Evolutionary conservation across 768 basidiomycete species (phyloP), one percentile per base, ranked within the genome.

Genomic region (Porphyrellus cyaneotinctus): DNA sequence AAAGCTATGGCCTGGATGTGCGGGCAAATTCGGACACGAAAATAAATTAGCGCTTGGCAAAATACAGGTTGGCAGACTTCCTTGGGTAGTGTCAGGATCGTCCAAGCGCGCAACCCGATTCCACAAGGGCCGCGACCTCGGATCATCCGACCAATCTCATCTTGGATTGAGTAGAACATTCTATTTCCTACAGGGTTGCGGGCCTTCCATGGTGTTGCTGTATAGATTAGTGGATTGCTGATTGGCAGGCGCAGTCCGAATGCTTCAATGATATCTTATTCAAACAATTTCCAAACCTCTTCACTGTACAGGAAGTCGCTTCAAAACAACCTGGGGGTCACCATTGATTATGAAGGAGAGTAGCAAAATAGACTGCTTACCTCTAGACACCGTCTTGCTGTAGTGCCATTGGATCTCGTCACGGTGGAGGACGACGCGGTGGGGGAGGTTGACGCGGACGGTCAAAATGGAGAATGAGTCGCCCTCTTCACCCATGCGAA

Each of bases 21-120:
- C 26, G 9, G 26, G 26, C n/a, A n/a, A n/a, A n/a, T n/a, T n/a
- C n/a, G n/a, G n/a, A n/a, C n/a, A n/a, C n/a, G 26, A 28, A 28
- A 9, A 28, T 28, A 28, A 28, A 28, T 28, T 28, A 13, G 11
- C 14, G 32, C 32, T 33, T 33, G 32, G 32, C 7, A 36, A n/a
- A n/a, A 44, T 18, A 56, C 54, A 56, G 55, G 30, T 18, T 56
- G 55, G 55, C 2, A 23, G 5, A 6, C 2, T 7, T 18, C 5
- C 17, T 15, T 7, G 6, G 3, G 33, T 35, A 20, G 35, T 53
- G 42, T 26, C 24, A 28, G 12, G 22, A 7, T 28, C 13, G 20
- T 8, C 1, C 13, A 20, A 13, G 9, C 22, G 11, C 1, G 15
- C 3, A 23, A 38, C n/a, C 23, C 5, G 20, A 22, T 41, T 12